Evolutionary conservation across 371 early-diverging fungal species (phyloP).

Genomic region (Syncephalastrum monosporum): DNA sequence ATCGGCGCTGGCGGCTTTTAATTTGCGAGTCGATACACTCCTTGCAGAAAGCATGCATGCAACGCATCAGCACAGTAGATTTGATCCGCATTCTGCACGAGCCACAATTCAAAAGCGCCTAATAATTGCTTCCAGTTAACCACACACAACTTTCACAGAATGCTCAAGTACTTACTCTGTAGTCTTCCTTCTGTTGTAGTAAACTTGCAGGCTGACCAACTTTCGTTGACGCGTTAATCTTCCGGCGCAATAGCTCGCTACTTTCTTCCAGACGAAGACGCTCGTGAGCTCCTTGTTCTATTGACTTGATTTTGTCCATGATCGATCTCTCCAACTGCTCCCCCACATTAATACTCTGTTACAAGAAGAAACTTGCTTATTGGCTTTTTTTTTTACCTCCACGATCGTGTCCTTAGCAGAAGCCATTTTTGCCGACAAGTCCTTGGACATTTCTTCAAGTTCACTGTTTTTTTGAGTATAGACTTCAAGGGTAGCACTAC

Average conservation of each 20-base stretch:
- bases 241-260: conserved; percentile 53
- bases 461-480: conserved; percentile 50
- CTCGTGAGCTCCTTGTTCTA: conserved; percentile 59
- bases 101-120: conserved; percentile 85
- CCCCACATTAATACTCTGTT: conserved; percentile 4
- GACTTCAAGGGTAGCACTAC: conserved; percentile 43
- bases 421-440: conserved; percentile 37
- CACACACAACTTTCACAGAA: background rate
- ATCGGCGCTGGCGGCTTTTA: conserved; percentile 95
- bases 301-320: conserved; percentile 52
- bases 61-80: conserved; percentile 77
- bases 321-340: conserved; percentile 46
- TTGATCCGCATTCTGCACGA: conserved; percentile 87
- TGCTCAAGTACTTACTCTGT: conserved; percentile 24
- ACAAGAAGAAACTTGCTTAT: background rate
- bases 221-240: conserved; percentile 50
- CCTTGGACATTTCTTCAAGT: conserved; percentile 33
- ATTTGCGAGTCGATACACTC: conserved; percentile 89
- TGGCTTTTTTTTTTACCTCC: conserved; percentile 42
- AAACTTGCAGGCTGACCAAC: conserved; percentile 54
- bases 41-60: conserved; percentile 98
- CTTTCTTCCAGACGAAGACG: conserved; percentile 56
- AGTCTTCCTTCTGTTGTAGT: conserved; percentile 45
- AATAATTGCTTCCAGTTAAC: conserved; percentile 19
- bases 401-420: conserved; percentile 28